Base-by-base conservation (phyloP, 2,329 filamentous ascomycete genomes). In the Aspergillus piperis region DNA sequence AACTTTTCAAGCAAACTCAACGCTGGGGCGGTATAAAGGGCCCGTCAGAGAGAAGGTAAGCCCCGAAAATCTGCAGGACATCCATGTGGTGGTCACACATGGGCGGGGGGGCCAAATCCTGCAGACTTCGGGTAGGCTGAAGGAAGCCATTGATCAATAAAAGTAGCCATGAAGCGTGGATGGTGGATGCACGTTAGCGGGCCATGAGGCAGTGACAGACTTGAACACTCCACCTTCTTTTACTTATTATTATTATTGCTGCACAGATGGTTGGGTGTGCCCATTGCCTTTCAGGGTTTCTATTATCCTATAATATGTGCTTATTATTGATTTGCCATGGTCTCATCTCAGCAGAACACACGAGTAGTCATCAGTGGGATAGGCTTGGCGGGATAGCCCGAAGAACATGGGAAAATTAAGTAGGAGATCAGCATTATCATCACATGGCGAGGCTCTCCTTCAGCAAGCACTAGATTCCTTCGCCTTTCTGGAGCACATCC, bases 41-140 rank as follows among this genome's bases (percentile, higher is more conserved):
- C 15, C 44, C 44, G 15, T 30, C 11, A 49, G 21, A 49, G 44
- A 30, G 47, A 30, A 15, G 13, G 15, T 32, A 19, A 17, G 47
- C 17, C 23, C 47, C n/a, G 25, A 17, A 19, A 50, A n/a, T 50
- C n/a, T 47, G 53, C 39, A 42, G 36, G 39, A 47, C 42, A 42
- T 32, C 39, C 39, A 44, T 55, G 53, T 30, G 44, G 53, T 30
- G 23, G 53, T 55, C 53, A 55, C 53, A 55, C 36, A 55, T 39
- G 38, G 25, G 53, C 21, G 38, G 41, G 36, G 51, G 53, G 53
- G 53, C 25, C 10, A 41, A 55, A 32, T 44, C 41, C 42, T 44
- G 39, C 25, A 13, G 19, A 25, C 52, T 30, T 32, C 32, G 32
- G 53, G 21, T 47, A 6, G 25, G 53, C 15, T 8, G n/a, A 8